These are phyloP conservation scores for Glycine tomentella DNA, from an alignment of 306 rosid species.

Conservation along the genomic window DNA sequence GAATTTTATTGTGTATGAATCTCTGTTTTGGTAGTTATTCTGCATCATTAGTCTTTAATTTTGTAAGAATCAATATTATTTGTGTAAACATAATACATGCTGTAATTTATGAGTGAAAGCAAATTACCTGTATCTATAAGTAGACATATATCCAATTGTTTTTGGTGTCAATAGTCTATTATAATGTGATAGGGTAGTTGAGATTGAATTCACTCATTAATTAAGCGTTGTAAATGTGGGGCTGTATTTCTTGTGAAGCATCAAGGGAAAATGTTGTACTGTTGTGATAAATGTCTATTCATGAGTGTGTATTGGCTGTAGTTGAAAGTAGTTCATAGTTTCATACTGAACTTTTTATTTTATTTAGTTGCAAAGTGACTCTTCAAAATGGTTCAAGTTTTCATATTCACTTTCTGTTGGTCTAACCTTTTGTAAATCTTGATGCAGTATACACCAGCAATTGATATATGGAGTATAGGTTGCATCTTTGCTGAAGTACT, in stretches of 20 bases:
- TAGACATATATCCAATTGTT: too few species aligned
- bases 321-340: neutral
- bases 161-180: too few species aligned
- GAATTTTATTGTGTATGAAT: neutral
- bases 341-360: neutral
- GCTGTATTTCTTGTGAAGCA: neutral
- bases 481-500: conserved; percentile 95
- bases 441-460: conserved; percentile 92
- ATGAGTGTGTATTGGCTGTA: neutral
- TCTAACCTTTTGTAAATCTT: conserved; percentile 11
- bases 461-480: conserved; percentile 98
- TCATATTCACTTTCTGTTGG: neutral
- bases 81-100: neutral
- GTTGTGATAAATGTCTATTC: neutral
- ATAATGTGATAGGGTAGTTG: neutral
- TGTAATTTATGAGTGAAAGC: neutral
- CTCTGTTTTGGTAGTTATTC: neutral
- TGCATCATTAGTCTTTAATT: neutral
- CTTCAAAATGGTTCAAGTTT: too few species aligned
- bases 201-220: conserved; percentile 18
- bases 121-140: neutral
- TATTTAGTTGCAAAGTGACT: too few species aligned
- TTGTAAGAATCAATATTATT: neutral
- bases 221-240: neutral
- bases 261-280: neutral